These are phyloP conservation scores for Solanum piurae DNA, from an alignment of 257 asterid genomes.

Conservation along the genomic window DNA sequence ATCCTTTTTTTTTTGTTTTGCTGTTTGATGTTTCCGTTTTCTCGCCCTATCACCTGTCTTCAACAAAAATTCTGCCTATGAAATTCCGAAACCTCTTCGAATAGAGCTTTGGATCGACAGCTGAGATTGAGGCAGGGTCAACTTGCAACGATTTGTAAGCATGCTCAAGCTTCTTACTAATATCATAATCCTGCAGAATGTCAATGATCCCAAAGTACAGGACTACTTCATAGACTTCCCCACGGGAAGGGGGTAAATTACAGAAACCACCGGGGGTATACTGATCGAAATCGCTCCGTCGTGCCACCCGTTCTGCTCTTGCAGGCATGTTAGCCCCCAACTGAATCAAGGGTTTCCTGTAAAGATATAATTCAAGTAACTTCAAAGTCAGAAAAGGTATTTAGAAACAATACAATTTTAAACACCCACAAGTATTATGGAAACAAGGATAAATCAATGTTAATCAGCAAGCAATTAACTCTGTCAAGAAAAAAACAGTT, in stretches of 20 bases:
- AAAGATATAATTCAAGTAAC: neutral
- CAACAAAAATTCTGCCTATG: slow-evolving; percentile 63
- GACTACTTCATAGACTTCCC: slow-evolving; percentile 66
- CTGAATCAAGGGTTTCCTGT: slow-evolving; percentile 72
- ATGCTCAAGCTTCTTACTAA: slow-evolving; percentile 89
- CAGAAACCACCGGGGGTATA: slow-evolving; percentile 41
- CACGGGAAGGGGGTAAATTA: slow-evolving; percentile 31
- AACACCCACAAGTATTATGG: neutral
- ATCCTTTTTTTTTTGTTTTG: neutral
- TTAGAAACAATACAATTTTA: neutral
- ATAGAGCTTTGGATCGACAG: slow-evolving; percentile 87
- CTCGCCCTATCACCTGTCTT: slow-evolving; percentile 43
- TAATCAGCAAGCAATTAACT: neutral
- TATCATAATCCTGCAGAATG: slow-evolving; percentile 85
- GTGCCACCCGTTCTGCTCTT: slow-evolving; percentile 62
- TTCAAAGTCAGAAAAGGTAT: neutral
- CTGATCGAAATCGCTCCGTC: slow-evolving; percentile 75
- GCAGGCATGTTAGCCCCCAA: slow-evolving; percentile 99
- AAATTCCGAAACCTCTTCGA: slow-evolving; percentile 83
- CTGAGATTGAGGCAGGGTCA: slow-evolving; percentile 81
- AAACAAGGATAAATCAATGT: neutral
- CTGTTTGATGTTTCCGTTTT: neutral
- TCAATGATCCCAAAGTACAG: slow-evolving; percentile 91
- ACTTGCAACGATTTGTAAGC: slow-evolving; percentile 90
- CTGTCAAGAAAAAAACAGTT: neutral